phyloP scores from a whole-genome alignment of 2,329 filamentous ascomycete species.

The Colletotrichum lini region DNA sequence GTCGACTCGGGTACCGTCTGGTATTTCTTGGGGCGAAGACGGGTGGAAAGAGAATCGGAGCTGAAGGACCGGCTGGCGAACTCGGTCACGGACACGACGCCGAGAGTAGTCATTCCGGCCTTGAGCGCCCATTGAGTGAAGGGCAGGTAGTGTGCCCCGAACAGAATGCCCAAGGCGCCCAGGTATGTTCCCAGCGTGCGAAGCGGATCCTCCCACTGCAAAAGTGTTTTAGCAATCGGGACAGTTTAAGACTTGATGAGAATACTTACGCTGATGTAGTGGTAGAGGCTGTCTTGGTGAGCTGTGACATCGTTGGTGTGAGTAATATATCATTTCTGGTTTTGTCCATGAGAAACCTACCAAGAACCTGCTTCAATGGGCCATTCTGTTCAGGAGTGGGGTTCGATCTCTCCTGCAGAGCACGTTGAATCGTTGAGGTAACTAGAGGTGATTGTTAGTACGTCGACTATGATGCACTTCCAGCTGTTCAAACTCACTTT shows the following conservation, averaged over 20 bases:
- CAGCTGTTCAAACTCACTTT: neutral
- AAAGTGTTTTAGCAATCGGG: neutral
- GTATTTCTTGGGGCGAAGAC: constrained; percentile 21
- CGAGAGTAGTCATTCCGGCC: constrained; percentile 19
- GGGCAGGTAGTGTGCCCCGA: constrained; percentile 28
- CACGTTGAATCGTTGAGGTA: constrained; percentile 6
- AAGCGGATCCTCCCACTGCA: constrained; percentile 31
- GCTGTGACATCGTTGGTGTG: neutral
- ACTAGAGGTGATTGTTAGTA: neutral
- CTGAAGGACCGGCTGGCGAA: constrained; percentile 25
- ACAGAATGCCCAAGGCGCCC: constrained; percentile 12
- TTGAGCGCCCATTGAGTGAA: constrained; percentile 27
- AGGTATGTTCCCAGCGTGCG: constrained; percentile 31
- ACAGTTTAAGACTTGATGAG: too few relatives aligned
- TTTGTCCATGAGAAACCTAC: neutral
- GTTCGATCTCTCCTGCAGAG: neutral
- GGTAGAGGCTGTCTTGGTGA: constrained; percentile 34
- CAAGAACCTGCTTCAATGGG: constrained; percentile 18
- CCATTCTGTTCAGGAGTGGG: neutral
- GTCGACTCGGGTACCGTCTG: constrained; percentile 11
- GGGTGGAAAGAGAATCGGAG: constrained; percentile 15
- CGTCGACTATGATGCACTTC: too few relatives aligned
- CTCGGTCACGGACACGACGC: constrained; percentile 27
- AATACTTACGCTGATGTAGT: constrained; percentile 26
- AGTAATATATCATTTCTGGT: neutral